Evolutionary conservation across 305 asterid species (phyloP).

Genomic region (Solanum hybrid): DNA sequence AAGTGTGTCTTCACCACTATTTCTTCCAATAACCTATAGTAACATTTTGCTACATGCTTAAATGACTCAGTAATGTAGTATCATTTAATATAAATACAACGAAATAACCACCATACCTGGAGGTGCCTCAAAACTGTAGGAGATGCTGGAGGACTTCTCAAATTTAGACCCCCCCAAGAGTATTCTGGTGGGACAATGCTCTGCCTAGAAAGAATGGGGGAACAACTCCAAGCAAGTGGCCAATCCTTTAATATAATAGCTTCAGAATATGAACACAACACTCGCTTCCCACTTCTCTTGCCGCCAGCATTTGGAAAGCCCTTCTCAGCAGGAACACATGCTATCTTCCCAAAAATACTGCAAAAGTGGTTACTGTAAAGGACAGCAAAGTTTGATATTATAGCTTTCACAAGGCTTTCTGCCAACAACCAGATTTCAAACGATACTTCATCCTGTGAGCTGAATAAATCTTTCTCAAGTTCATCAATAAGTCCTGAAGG

Average conservation of each 20-base stretch:
- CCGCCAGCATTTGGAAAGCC: conserved; percentile 73
- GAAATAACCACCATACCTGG: conserved; percentile 37
- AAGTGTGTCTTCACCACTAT: conserved; percentile 87
- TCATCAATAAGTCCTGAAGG: conserved; percentile 43
- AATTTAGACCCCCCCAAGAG: conserved; percentile 79
- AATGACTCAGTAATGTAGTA: neutral
- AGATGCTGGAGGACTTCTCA: conserved; percentile 89
- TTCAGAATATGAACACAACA: conserved; percentile 77
- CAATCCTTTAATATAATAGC: conserved; percentile 81
- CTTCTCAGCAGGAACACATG: conserved; percentile 88
- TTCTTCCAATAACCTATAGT: conserved; percentile 62
- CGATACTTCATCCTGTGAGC: conserved; percentile 60
- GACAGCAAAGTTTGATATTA: conserved; percentile 77
- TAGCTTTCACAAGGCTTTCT: conserved; percentile 66
- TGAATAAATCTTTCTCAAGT: conserved; percentile 40
- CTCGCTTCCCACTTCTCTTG: conserved; percentile 65
- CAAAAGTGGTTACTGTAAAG: conserved; percentile 88
- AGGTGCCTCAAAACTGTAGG: conserved; percentile 65
- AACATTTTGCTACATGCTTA: conserved; percentile 13
- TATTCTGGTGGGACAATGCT: conserved; percentile 85
- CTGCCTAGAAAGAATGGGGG: conserved; percentile 79
- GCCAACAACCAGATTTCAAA: conserved; percentile 82
- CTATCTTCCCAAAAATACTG: conserved; percentile 71
- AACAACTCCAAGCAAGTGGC: conserved; percentile 95
- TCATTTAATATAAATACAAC: neutral